These are phyloP conservation scores for Yamadazyma buinensis DNA, from an alignment of 1,139 yeast species.

Conservation along the genomic window DNA sequence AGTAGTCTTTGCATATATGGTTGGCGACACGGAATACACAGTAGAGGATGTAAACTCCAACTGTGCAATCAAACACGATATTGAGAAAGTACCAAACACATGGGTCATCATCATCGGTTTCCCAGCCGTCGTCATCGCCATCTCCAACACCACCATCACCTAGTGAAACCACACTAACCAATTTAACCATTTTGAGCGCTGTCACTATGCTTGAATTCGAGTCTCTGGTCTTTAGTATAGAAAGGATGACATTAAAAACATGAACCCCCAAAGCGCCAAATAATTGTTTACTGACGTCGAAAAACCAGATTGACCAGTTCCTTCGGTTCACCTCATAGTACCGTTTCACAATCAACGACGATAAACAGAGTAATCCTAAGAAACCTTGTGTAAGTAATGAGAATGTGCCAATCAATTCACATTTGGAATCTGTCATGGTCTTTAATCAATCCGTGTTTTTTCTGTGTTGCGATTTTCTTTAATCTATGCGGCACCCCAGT, in stretches of 20 bases:
- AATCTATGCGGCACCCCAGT: too few relatives aligned
- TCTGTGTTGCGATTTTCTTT: too few relatives aligned
- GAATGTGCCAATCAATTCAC: constrained; percentile 71
- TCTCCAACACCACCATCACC: constrained; percentile 1
- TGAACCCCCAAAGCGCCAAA: constrained; percentile 86
- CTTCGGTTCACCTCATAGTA: constrained; percentile 68
- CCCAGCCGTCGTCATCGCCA: constrained; percentile 10
- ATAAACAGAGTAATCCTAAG: constrained; percentile 72
- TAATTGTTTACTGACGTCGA: constrained; percentile 86
- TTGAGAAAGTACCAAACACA: constrained; percentile 93
- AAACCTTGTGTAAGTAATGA: constrained; percentile 61
- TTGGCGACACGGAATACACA: constrained; percentile 48
- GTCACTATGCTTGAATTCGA: too few relatives aligned
- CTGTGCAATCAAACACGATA: constrained; percentile 83
- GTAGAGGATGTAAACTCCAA: constrained; percentile 84
- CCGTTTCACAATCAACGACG: constrained; percentile 72
- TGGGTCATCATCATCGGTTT: constrained; percentile 42
- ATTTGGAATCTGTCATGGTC: constrained; percentile 26
- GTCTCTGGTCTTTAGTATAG: constrained; percentile 49
- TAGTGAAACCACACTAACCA: too few relatives aligned
- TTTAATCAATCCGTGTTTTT: background rate
- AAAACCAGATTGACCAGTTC: constrained; percentile 85
- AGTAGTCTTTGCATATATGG: constrained; percentile 30
- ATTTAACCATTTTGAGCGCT: too few relatives aligned
- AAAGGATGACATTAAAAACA: constrained; percentile 67